These are phyloP conservation scores for Populus hybrid DNA, from an alignment of 441 rosid genomes.

Conservation along the genomic window DNA sequence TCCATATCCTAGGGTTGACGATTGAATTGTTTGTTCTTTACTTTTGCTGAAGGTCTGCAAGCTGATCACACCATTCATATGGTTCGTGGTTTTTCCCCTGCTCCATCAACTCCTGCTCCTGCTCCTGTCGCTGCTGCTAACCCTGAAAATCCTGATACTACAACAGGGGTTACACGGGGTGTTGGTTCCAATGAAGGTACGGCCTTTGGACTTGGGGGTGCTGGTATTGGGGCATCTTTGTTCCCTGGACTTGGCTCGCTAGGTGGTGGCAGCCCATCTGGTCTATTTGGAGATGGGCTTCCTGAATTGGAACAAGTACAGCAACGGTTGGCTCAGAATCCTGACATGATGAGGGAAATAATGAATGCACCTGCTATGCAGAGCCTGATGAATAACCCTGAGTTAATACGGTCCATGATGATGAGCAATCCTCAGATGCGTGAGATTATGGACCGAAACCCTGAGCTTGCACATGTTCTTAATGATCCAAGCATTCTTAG, in stretches of 20 bases:
- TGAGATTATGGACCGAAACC: slow-evolving; percentile 58
- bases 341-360: slow-evolving; percentile 72
- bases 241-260: slow-evolving; percentile 57
- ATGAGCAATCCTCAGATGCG: slow-evolving; percentile 74
- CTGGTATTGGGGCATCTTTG: slow-evolving; percentile 49
- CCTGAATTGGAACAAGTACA: slow-evolving; percentile 76
- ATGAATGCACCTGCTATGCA: slow-evolving; percentile 77
- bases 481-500: slow-evolving; percentile 58
- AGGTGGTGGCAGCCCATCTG: slow-evolving; percentile 37
- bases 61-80: slow-evolving; percentile 85
- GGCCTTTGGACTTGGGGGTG: slow-evolving; percentile 39
- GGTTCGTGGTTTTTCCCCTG: slow-evolving; percentile 66
- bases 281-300: slow-evolving; percentile 67
- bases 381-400: slow-evolving; percentile 61
- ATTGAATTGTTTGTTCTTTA: not conserved
- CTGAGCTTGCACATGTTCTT: slow-evolving; percentile 63
- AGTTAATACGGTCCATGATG: slow-evolving; percentile 49
- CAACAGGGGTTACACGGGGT: slow-evolving; percentile 51
- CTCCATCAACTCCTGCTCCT: slow-evolving; percentile 46
- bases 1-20: not conserved
- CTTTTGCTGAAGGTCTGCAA: slow-evolving; percentile 52
- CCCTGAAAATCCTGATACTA: slow-evolving; percentile 36
- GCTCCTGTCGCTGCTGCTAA: slow-evolving; percentile 31
- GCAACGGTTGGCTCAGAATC: slow-evolving; percentile 75
- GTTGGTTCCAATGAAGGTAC: slow-evolving; percentile 55